Percentiles rank a stretch among this genome's conserved stretches.
These are phyloP conservation scores for Jackrogersella minutella DNA, from an alignment of 495 filamentous ascomycete species.

Conservation along the genomic window DNA sequence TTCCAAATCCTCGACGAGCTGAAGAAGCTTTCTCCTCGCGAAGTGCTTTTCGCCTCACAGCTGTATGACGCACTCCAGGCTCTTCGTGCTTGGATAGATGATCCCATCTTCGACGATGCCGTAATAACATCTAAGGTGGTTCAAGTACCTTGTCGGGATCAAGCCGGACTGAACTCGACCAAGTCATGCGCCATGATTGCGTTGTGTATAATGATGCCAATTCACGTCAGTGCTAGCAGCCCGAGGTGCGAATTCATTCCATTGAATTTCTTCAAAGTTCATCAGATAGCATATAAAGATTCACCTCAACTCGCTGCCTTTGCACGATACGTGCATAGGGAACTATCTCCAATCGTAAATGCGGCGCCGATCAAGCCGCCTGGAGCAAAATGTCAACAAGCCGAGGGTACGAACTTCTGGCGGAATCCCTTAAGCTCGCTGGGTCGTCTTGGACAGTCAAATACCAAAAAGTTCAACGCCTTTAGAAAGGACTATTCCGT, in stretches of 20 bases:
- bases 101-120: constrained; percentile 55
- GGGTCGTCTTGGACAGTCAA: constrained; percentile 11
- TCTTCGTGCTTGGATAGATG: constrained; percentile 50
- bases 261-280: constrained; percentile 59
- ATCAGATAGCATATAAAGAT: constrained; percentile 55
- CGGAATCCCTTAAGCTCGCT: constrained; percentile 10
- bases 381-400: constrained; percentile 4
- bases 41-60: constrained; percentile 48
- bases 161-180: constrained; percentile 27
- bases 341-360: constrained; percentile 53
- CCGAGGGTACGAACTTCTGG: constrained; percentile 4
- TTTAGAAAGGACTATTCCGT: constrained; percentile 19
- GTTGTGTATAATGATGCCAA: constrained; percentile 56
- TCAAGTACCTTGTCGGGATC: constrained; percentile 51
- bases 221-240: constrained; percentile 46
- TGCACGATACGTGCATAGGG: constrained; percentile 54
- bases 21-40: constrained; percentile 44
- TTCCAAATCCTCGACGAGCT: constrained; percentile 55
- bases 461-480: constrained; percentile 6
- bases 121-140: constrained; percentile 49
- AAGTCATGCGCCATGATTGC: constrained; percentile 51
- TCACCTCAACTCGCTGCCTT: constrained; percentile 55
- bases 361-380: constrained; percentile 47
- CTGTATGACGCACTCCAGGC: constrained; percentile 49
- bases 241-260: constrained; percentile 54